Base-by-base conservation (phyloP, 768 basidiomycete genomes). In the Suillus hirtellus region DNA sequence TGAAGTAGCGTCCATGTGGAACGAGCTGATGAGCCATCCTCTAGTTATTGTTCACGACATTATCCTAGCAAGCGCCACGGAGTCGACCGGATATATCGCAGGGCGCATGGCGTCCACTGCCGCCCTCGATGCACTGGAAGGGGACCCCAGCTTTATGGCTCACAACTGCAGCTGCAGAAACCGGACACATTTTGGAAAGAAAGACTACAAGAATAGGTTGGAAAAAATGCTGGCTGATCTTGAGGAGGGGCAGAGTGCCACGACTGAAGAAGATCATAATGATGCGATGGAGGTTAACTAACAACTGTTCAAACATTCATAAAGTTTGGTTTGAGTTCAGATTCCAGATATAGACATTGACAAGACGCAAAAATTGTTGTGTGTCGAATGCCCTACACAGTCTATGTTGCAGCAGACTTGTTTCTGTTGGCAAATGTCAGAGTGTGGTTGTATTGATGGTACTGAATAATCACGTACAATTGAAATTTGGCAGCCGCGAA, bases 81-180 rank as follows among this genome's bases (percentile, higher is more conserved):
- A 87, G 58, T 60, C 72, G 7, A 83, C 83, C 8, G 75, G 80
- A 10, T 75, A 81, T 35, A 77, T 80, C 19, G 89, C 91, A 31
- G 82, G 86, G 6, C 83, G 89, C 65, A 77, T 75, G 44, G 88
- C 87, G 4, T 89, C 89, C 7, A 68, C 84, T 55, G 79, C 78
- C n/a, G 91, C 90, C 12, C 71, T 94, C 64, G 87, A 90, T 70
- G 86, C 85, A 19, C 73, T 94, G 40, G 84, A 89, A 63, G 84
- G 82, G 34, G 86, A 92, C 69, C 74, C 86, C 6, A 80, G 79
- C 14, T 86, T 93, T 61, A 74, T 93, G 70, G 75, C 80, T 6
- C 81, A 82, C 54, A 84, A 80, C 21, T 94, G 92, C 70, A 85
- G 90, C 74, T 94, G 92, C 74, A 79, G 86, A 59, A 70, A 69